Base-by-base conservation (phyloP, 164 flowering plant species). In the Chimonanthus salicifolius region DNA sequence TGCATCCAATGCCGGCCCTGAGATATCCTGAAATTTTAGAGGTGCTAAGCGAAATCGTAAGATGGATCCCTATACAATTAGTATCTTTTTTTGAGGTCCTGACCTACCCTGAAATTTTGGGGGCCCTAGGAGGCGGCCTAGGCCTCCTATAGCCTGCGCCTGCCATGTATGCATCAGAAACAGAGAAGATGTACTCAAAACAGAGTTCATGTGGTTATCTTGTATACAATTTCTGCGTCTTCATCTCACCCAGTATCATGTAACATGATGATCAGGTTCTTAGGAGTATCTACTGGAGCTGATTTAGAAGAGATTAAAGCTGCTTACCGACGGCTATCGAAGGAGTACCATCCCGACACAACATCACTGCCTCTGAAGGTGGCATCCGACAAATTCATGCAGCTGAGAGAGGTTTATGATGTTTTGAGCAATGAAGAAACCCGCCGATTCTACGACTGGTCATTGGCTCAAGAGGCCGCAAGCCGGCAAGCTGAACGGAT, bases 301-400 rank as follows among this genome's bases (percentile, higher is more conserved):
- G 95, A 94, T 71, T 2, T 89, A 78, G 98, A 94, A 82, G 97
- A 94, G 78, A 94, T 94, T 9, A 94, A 90, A 79, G 82, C 89
- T 0, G 97, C 98, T 3, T 94, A 90, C 77, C 60, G 97, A 45
- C 80, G 93, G 64, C 77, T 94, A 67, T 90, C 97, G 8, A 94
- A 92, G 71, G 97, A 94, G 78, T 92, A 92, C 78, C 98, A 94
- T 77, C 98, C 98, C 0, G 97, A 94, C 84, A 88, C 98, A 47
- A 94, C 98, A 1, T 77, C 90, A 1, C 91, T 94, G 4, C 97
- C 98, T 16, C 62, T 94, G 8, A 87, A 84, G 74, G 76, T 85
- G 1, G 97, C 97, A 3, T 94, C 98, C 0, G 90, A 87, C 7
- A 92, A 88, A 80, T 92, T 94, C 84, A 80, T 94, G 94, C 89